Percentiles rank a stretch among this genome's conserved stretches.
phyloP scores from a whole-genome alignment of 169 alveolate genomes.

The Cryptosporidium meleagridis region DNA sequence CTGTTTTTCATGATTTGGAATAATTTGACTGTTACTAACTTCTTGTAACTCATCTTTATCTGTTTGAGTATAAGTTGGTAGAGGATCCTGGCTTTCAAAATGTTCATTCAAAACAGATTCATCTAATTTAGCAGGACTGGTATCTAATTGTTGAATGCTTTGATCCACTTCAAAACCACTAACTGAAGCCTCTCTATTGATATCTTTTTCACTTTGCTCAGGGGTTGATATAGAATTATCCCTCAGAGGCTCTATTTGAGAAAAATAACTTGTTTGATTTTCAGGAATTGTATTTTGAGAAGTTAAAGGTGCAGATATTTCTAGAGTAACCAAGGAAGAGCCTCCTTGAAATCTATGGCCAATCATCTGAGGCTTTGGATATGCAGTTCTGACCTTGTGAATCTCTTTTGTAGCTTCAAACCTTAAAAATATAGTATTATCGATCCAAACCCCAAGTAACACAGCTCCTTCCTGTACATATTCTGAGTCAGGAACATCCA shows the following conservation, averaged over 20 bases:
- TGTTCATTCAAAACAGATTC: not conserved
- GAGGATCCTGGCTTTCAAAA: not conserved
- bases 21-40: not conserved
- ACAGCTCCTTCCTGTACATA: slow-evolving; percentile 7
- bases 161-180: not conserved
- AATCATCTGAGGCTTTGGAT: slow-evolving; percentile 34
- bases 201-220: not conserved
- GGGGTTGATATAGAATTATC: not conserved
- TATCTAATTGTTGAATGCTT: slow-evolving; percentile 2
- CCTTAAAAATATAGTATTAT: not conserved
- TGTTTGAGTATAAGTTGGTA: not conserved
- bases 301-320: not conserved
- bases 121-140: not conserved
- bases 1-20: not conserved
- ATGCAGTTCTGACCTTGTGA: not conserved
- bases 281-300: not conserved
- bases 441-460: slow-evolving; percentile 39
- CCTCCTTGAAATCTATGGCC: slow-evolving; percentile 22
- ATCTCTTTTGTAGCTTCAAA: slow-evolving; percentile 16
- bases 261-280: not conserved
- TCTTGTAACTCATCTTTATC: slow-evolving; percentile 20
- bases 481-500: slow-evolving; percentile 33
- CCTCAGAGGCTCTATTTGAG: not conserved
- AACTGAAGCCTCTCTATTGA: not conserved
- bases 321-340: not conserved